Conservation (phyloP, 257 asterid species). For the Euphrasia confusa region DNA sequence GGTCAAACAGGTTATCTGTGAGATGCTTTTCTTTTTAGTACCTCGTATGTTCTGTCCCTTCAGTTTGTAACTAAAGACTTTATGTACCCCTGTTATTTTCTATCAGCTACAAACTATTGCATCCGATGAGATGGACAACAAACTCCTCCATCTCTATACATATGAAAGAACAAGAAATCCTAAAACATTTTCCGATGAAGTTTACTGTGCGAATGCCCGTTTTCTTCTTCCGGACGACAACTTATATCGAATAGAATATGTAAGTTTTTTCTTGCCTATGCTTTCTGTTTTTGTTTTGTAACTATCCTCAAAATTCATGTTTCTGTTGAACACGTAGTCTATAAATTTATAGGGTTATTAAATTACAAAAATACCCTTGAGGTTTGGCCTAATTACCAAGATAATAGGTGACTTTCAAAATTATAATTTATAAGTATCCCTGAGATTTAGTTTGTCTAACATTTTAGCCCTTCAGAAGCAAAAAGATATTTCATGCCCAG, state of each 20-base stretch:
- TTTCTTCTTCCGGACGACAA: constrained; percentile 65
- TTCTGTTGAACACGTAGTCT: constrained; percentile 13
- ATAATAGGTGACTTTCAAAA: too few relatives aligned
- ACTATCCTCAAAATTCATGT: constrained; percentile 1
- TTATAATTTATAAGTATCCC: too few relatives aligned
- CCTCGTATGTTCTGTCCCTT: constrained; percentile 4
- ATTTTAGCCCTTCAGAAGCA: too few relatives aligned
- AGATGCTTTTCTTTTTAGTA: constrained; percentile 3
- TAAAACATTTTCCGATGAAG: constrained; percentile 48
- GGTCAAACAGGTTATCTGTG: constrained; percentile 64
- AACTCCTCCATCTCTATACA: constrained; percentile 66
- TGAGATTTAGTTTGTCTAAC: too few relatives aligned
- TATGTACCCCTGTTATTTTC: constrained; percentile 19
- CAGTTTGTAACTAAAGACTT: constrained; percentile 24
- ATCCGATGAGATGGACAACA: constrained; percentile 64
- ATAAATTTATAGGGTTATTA: background rate
- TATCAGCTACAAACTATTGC: constrained; percentile 64
- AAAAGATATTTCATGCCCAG: too few relatives aligned
- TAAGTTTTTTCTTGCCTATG: constrained; percentile 34
- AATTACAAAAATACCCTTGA: too few relatives aligned
- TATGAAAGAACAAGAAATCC: constrained; percentile 75
- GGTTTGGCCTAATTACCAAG: too few relatives aligned
- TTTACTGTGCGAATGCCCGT: constrained; percentile 67
- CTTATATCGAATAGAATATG: constrained; percentile 77
- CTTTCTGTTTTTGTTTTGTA: constrained; percentile 14